phyloP scores from a whole-genome alignment of 306 rosid species.

The Quercus wislizeni region DNA sequence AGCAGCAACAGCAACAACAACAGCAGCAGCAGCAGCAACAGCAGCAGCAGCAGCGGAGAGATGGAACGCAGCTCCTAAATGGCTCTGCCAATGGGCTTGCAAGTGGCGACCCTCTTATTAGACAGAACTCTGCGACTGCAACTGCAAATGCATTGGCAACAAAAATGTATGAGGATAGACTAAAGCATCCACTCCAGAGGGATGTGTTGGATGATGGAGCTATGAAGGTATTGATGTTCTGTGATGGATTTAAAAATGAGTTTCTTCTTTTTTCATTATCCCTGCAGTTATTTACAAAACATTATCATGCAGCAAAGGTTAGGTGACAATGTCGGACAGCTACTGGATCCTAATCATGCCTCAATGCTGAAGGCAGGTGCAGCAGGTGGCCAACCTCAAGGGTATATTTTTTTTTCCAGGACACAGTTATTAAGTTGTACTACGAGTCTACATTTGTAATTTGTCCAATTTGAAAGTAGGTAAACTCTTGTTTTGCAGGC shows the following conservation, averaged over 20 bases:
- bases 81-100: conserved; percentile 34
- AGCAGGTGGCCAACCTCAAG: conserved; percentile 50
- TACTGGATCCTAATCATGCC: conserved; percentile 39
- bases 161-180: conserved; percentile 42
- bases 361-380: conserved; percentile 40
- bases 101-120: conserved; percentile 37
- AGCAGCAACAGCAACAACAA: conserved; percentile 20
- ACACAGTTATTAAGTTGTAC: conserved; percentile 8
- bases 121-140: conserved; percentile 43
- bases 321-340: conserved; percentile 35
- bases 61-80: conserved; percentile 37
- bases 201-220: conserved; percentile 44
- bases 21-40: background rate
- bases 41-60: conserved; percentile 38
- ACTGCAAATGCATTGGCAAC: conserved; percentile 43
- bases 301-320: conserved; percentile 52
- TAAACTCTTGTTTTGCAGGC: conserved; percentile 46
- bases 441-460: background rate
- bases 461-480: conserved; percentile 19
- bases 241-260: conserved; percentile 5
- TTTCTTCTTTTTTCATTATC: conserved; percentile 2
- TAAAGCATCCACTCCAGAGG: conserved; percentile 46
- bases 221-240: conserved; percentile 45
- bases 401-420: conserved; percentile 39
- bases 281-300: conserved; percentile 15